Base-by-base conservation (phyloP, 2,329 filamentous ascomycete species). In the Balansia obtecta region DNA sequence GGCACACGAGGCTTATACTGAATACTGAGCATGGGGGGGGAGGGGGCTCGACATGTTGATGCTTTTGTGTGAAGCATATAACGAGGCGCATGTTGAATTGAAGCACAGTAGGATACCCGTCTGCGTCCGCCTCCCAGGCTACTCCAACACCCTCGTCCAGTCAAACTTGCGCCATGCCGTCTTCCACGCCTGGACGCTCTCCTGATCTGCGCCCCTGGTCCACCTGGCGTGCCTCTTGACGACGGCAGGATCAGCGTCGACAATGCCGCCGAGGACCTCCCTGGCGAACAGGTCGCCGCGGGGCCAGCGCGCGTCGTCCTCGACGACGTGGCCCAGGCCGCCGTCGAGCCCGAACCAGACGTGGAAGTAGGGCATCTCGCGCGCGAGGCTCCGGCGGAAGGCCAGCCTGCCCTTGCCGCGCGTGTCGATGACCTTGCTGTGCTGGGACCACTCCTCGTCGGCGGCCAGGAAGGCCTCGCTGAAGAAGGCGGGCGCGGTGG, bases 291-390 rank as follows among this genome's bases (percentile, higher is more conserved):
- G 65, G 66, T 98, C 93, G 0, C 91, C 91, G 59, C 77, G 80
- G 0, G 94, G 94, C 93, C 93, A 98, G 47, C 82, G 74, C 46
- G 81, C 77, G 30, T 82, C 73, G 58, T 98, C 87, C 68, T 98
- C 93, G 0, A 98, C 86, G 9, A 98, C 74, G 65, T 98, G 93
- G 0, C 88, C 93, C 56, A 98, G 68, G 0, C 93, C 93, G 2
- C 93, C 93, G 62, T 98, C 90, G 1, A 98, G 71, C 48, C 82
- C 80, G 63, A 97, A 97, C 90, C 91, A 98, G 18, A 84, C 91
- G 65, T 98, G 93, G 61, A 98, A 98, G 65, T 98, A 98, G 0
- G 94, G 91, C 86, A 94, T 91, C 71, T 98, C 91, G 69, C 94
- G 95, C 12, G 87, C 88, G 53, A 98, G 73, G 18, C 79, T 85